Conservation (phyloP, 129 eudicot genomes). For the Pulicaria dysenterica region DNA sequence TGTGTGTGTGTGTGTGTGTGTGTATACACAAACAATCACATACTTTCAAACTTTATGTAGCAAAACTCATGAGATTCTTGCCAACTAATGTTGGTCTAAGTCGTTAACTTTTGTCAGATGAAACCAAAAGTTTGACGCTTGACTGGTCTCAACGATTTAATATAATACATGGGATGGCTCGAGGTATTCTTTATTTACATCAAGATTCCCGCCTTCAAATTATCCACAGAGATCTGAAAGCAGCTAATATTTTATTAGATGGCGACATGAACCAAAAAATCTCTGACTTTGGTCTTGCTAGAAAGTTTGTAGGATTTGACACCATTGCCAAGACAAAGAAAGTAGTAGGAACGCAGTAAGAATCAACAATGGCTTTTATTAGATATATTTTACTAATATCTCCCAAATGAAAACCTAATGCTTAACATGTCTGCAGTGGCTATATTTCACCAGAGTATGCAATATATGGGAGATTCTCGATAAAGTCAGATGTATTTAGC, state of each 20-base stretch:
- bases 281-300: slow-evolving; percentile 28
- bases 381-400: neutral
- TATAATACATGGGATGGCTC: slow-evolving; percentile 23
- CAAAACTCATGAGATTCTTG: neutral
- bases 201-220: slow-evolving; percentile 30
- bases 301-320: slow-evolving; percentile 24
- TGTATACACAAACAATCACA: no score
- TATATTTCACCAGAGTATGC: slow-evolving; percentile 27
- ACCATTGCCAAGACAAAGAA: slow-evolving; percentile 14
- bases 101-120: slow-evolving; percentile 19
- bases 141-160: slow-evolving; percentile 17
- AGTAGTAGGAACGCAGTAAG: slow-evolving; percentile 27
- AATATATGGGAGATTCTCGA: slow-evolving; percentile 16
- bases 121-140: slow-evolving; percentile 14
- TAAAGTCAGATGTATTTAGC: slow-evolving; percentile 27
- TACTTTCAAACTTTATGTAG: neutral
- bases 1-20: no score
- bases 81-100: no score
- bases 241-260: slow-evolving; percentile 16
- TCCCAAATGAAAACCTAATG: neutral
- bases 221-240: slow-evolving; percentile 23
- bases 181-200: slow-evolving; percentile 25
- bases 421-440: neutral
- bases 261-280: slow-evolving; percentile 25
- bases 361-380: neutral